Conservation (phyloP, 441 rosid species). For the Pelargonium australe region DNA sequence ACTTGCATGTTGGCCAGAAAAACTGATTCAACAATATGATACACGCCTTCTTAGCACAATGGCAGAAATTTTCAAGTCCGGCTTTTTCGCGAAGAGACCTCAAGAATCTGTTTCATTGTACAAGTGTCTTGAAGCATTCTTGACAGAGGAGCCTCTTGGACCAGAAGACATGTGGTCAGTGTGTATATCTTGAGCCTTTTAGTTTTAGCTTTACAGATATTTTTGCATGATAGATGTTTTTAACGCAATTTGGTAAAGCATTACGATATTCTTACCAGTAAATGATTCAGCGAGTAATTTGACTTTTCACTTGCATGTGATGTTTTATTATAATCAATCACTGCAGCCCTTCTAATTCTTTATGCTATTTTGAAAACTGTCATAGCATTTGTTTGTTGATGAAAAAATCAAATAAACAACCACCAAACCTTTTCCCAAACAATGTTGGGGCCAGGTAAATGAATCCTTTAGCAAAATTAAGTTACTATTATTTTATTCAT, state of each 20-base stretch:
- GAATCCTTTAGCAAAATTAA: no score
- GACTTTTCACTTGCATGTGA: neutral
- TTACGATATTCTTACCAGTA: neutral
- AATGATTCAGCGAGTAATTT: neutral
- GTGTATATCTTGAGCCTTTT: conserved; percentile 15
- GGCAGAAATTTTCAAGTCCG: conserved; percentile 51
- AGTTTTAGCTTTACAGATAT: conserved; percentile 12
- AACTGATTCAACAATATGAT: conserved; percentile 44
- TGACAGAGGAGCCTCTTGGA: conserved; percentile 79
- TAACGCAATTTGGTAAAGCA: neutral
- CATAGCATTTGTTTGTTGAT: neutral
- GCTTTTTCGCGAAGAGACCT: conserved; percentile 41
- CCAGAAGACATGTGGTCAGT: conserved; percentile 90
- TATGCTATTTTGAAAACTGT: neutral
- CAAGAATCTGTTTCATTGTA: conserved; percentile 60
- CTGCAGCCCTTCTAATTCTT: neutral
- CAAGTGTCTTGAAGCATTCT: conserved; percentile 75
- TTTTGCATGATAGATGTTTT: neutral
- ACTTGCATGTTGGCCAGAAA: conserved; percentile 57
- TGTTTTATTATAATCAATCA: neutral
- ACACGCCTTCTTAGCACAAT: conserved; percentile 41
- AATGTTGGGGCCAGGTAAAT: no score
- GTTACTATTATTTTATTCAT: neutral
- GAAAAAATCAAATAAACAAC: neutral
- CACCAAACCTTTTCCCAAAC: no score